Base-by-base conservation (phyloP, 108 stramenopile species). In the Pseudonitzschia multiseries region DNA sequence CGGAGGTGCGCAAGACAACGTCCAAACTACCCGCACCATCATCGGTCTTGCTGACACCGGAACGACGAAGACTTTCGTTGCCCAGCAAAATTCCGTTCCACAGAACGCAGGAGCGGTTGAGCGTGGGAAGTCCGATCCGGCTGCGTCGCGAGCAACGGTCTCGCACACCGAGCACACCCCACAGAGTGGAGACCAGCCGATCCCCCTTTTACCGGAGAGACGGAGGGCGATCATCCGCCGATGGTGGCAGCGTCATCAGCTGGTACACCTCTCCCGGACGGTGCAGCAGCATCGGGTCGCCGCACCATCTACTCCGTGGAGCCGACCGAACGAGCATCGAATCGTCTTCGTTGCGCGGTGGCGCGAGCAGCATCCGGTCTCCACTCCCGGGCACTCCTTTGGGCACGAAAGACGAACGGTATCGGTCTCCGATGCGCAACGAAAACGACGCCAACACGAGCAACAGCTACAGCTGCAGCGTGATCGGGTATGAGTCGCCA, bases 271-370 rank as follows among this genome's bases (percentile, higher is more conserved):
- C 29, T 26, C 73, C 73, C 26, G 21, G 14, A n/a, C 48, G 64
- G 64, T 73, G 48, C 26, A 73, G 24, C 12, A 60, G 20, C 22
- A 65, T 26, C 27, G 50, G 17, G 52, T 65, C 64, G 14, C 64
- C 61, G 40, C 33, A 3, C 33, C 61, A 14, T 5, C 33, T 13
- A 59, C 5, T 15, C 2, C 27, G 27, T 15, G 21, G 12, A 8
- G n/a, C 21, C 24, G 12, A 27, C 57, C 10, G 26, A 31, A 59
- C 53, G 24, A 24, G 6, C 8, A 8, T 15, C 24, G 29, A 3
- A 13, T 8, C n/a, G 9, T 22, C 14, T 0, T 15, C n/a, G 36
- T 33, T 33, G 15, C 61, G 32, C n/a, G 33, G 61, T 9, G 32
- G 20, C n/a, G n/a, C n/a, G n/a, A n/a, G n/a, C n/a, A n/a, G n/a